phyloP scores from a whole-genome alignment of 495 filamentous ascomycete species.

The Penicillium desertorum region DNA sequence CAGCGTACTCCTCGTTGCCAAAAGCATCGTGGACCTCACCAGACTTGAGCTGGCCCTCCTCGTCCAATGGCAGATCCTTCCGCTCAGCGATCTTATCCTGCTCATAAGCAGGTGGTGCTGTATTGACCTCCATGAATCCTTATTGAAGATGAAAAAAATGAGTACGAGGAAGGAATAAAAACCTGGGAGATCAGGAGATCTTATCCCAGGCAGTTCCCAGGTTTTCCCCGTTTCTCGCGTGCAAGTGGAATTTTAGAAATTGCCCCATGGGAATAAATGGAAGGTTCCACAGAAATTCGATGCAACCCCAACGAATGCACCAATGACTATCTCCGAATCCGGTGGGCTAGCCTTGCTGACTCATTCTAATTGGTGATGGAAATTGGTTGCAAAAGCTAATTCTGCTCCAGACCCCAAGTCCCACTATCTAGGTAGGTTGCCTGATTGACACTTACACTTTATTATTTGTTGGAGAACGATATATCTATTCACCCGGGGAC shows the following conservation, averaged over 20 bases:
- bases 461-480: not conserved
- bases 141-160: not conserved
- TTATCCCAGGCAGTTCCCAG: too few relatives aligned
- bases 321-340: not conserved
- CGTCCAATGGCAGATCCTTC: conserved; percentile 19
- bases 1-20: conserved; percentile 44
- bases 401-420: not conserved
- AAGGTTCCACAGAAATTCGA: conserved; percentile 9
- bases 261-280: conserved; percentile 4
- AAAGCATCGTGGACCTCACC: conserved; percentile 40
- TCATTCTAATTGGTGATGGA: conserved; percentile 13
- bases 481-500: too few relatives aligned
- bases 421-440: too few relatives aligned
- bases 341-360: not conserved
- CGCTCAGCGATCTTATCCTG: conserved; percentile 28
- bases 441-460: conserved; percentile 2
- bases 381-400: not conserved
- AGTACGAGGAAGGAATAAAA: too few relatives aligned
- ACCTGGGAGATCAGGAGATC: conserved; percentile 1
- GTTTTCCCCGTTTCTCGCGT: too few relatives aligned
- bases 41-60: conserved; percentile 40
- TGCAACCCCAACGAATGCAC: not conserved
- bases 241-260: not conserved
- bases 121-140: conserved; percentile 28
- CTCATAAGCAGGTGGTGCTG: conserved; percentile 21